Base-by-base conservation (phyloP, 805 yeast species). In the Scheffersomyces lignosus region DNA sequence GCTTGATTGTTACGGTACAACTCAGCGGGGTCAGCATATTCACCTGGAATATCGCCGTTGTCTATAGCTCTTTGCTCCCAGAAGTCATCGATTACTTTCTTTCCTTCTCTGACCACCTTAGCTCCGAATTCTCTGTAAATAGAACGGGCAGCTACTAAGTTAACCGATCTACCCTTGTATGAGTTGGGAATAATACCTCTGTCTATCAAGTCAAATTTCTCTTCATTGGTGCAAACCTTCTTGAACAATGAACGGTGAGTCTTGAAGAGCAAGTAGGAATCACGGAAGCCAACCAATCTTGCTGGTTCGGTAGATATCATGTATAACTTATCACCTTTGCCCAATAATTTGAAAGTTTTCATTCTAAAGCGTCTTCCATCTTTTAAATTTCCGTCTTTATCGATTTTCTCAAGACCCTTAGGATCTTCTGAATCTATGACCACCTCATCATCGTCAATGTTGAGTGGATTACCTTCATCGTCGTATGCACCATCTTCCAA, bases 271-370 rank as follows among this genome's bases (percentile, higher is more conserved):
- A 89, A 69, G 53, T 91, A 89, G 2, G 96, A 87, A 56, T 91
- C 97, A 49, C 96, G 75, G 64, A 89, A 87, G 3, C 97, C 98
- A 43, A 91, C 88, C 52, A 91, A 80, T 49, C 98, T 77, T 1
- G 99, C 97, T 2, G 96, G 96, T 56, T 93, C 99, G 0, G 98
- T 90, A 2, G 96, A 83, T 32, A 93, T 77, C 96, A 91, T 90
- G 60, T 79, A 93, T 40, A 81, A 70, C 46, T 81, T 73, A 15
- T 80, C 77, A 6, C 96, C 96, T 37, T 78, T 70, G 4, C 79
- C 81, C 28, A 67, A 55, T 6, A 84, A 69, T 4, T 80, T 81
- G 60, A 86, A 86, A 0, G 84, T 75, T 42, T 82, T 76, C 37
- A 83, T 80, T 41, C 90, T 72, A 65, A 77, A 91, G 51, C 78